Percentiles rank a stretch among this genome's conserved stretches.
phyloP scores from a whole-genome alignment of 2,329 filamentous ascomycete genomes.

The Neofusicoccum cordaticola region DNA sequence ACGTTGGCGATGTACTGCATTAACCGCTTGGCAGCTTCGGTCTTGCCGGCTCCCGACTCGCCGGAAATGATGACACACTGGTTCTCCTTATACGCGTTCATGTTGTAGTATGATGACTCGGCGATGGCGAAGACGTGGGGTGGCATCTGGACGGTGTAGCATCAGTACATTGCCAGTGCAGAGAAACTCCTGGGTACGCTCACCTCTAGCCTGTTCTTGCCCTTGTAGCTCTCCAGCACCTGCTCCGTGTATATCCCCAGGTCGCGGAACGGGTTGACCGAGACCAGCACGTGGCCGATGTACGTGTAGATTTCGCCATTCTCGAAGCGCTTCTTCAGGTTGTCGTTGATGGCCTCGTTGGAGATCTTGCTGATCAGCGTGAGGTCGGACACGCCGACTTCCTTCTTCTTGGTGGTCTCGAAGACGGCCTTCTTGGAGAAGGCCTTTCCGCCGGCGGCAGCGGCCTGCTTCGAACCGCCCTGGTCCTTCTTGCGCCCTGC shows the following conservation, averaged over 20 bases:
- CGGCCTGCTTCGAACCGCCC: conserved; percentile 36
- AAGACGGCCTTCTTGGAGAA: conserved; percentile 95
- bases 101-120: conserved; percentile 96
- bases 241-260: conserved; percentile 96
- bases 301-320: conserved; percentile 99
- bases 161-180: not conserved
- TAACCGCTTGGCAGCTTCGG: conserved; percentile 94
- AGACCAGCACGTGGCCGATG: conserved; percentile 98
- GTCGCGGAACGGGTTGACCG: conserved; percentile 96
- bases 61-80: conserved; percentile 99
- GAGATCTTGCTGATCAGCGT: conserved; percentile 98
- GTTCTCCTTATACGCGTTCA: conserved; percentile 99
- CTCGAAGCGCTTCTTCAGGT: conserved; percentile 96
- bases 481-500: conserved; percentile 58
- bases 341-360: conserved; percentile 99
- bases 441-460: conserved; percentile 50
- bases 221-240: conserved; percentile 89
- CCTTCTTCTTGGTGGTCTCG: conserved; percentile 97
- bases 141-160: conserved; percentile 54
- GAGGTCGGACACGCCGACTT: conserved; percentile 96
- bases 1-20: conserved; percentile 99
- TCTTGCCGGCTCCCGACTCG: conserved; percentile 97
- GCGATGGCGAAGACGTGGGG: conserved; percentile 98
- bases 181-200: not conserved
- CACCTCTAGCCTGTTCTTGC: conserved; percentile 88